Evolutionary conservation across 108 stramenopile species (phyloP).

Genomic region (Chaetoceros muelleri): DNA sequence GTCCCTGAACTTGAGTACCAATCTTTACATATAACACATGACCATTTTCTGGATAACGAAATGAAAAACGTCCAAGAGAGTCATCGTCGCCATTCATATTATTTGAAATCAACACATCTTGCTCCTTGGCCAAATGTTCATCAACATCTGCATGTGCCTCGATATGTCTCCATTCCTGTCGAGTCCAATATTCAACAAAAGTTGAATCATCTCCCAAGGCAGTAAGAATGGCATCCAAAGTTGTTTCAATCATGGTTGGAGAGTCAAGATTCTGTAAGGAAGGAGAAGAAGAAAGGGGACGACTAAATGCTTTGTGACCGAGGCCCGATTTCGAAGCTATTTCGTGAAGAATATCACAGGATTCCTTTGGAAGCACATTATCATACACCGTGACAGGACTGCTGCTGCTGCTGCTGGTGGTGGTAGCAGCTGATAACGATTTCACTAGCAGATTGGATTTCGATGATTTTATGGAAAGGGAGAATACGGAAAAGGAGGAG

Average conservation of each 20-base stretch:
- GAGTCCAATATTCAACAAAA: constrained; percentile 69
- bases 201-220: constrained; percentile 15
- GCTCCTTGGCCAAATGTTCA: constrained; percentile 39
- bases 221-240: constrained; percentile 29
- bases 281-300: constrained; percentile 7
- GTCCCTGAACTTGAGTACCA: constrained; percentile 48
- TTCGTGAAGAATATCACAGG: constrained; percentile 13
- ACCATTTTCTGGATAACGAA: constrained; percentile 48
- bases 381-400: constrained; percentile 35
- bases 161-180: constrained; percentile 59
- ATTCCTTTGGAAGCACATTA: constrained; percentile 15
- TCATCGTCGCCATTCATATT: background rate
- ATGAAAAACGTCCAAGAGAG: background rate
- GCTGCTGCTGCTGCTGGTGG: no score
- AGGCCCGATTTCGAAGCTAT: constrained; percentile 19
- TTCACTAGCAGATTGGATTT: no score
- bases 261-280: no score
- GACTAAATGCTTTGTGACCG: constrained; percentile 24
- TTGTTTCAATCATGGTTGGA: constrained; percentile 20
- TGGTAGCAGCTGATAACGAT: no score
- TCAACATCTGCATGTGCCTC: constrained; percentile 77
- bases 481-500: no score
- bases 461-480: no score
- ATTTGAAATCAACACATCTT: constrained; percentile 12
- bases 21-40: constrained; percentile 67